Percentiles rank a stretch among this genome's conserved stretches.
These are phyloP conservation scores for Erysiphe pulchra DNA, from an alignment of 2,329 filamentous ascomycete species.

Conservation along the genomic window DNA sequence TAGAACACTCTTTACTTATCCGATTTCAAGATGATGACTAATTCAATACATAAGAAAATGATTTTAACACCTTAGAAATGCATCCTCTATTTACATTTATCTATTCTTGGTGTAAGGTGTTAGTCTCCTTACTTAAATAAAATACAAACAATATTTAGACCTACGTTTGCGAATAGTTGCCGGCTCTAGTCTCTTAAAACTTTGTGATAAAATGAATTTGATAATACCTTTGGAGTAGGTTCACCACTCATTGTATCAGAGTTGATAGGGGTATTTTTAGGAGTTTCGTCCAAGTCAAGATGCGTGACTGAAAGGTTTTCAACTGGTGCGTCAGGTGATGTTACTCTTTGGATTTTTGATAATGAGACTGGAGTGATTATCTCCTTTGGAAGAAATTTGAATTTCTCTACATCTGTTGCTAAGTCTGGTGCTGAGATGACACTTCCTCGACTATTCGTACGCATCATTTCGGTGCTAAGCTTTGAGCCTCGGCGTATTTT, in stretches of 20 bases:
- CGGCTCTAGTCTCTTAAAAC: too few relatives aligned
- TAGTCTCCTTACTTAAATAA: too few relatives aligned
- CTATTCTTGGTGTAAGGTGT: too few relatives aligned
- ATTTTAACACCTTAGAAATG: too few relatives aligned
- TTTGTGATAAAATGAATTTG: slow-evolving; percentile 3
- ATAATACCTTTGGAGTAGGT: slow-evolving; percentile 10
- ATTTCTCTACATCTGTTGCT: slow-evolving; percentile 5
- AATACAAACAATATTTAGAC: too few relatives aligned
- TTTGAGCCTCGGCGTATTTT: slow-evolving; percentile 56
- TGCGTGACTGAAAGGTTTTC: slow-evolving; percentile 4
- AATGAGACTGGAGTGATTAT: background rate
- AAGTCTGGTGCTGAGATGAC: slow-evolving; percentile 18
- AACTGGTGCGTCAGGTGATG: slow-evolving; percentile 9
- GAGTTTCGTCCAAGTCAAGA: slow-evolving; percentile 10
- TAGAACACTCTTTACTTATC: too few relatives aligned
- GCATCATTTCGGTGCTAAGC: slow-evolving; percentile 91
- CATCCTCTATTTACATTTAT: too few relatives aligned
- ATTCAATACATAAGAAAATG: too few relatives aligned
- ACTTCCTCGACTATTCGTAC: slow-evolving; percentile 82
- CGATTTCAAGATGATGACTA: too few relatives aligned
- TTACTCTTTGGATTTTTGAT: slow-evolving; percentile 1
- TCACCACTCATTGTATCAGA: slow-evolving; percentile 8
- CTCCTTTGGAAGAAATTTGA: slow-evolving; percentile 5
- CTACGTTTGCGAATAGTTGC: too few relatives aligned
- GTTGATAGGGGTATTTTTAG: slow-evolving; percentile 6